Evolutionary conservation across 768 basidiomycete genomes (phyloP), one percentile per base, ranked within the genome.

Genomic region (Goffeauzyma gilvescens): DNA sequence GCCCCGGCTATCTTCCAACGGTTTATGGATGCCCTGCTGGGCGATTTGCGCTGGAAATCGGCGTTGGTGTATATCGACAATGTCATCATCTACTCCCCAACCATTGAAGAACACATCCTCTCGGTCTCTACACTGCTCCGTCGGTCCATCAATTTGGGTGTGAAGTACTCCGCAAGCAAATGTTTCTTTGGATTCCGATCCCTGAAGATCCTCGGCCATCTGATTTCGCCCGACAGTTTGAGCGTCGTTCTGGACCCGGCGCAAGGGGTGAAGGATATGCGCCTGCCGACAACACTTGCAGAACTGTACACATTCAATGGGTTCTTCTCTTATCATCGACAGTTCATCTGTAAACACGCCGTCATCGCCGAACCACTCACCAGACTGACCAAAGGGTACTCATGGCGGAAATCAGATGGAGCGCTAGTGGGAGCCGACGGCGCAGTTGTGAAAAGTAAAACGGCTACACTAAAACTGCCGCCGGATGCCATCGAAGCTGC

Each of bases 61-160:
- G 43, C 33, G 13, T 23, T 46, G 6, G 45, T 46, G 3, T 46
- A 46, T 25, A 46, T 46, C 15, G 38, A 46, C 25, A 39, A 40
- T 21, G 24, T 46, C 15, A 32, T 46, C 21, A 25, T 46, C 13
- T 40, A 46, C 32, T 18, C 27, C 21, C 2, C 5, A 12, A n/a
- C 2, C 32, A 21, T 32, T n/a, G 31, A 41, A 3, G 6, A 40
- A n/a, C 45, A 46, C 30, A 30, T 41, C 20, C 72, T 30, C 63
- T 69, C 43, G 13, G 21, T 44, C 25, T 15, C 17, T 15, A 44
- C n/a, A 21, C 15, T 44, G n/a, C 35, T 44, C 3, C 13, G 12
- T 13, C 43, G 37, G 6, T 22, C 27, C 14, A 25, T 13, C 14
- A 38, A 38, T 8, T 44, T 36, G 14, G 43, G 43, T 30, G 17